Evolutionary conservation across 2,329 filamentous ascomycete genomes (phyloP).

Genomic region (Exophiala mesophila): DNA sequence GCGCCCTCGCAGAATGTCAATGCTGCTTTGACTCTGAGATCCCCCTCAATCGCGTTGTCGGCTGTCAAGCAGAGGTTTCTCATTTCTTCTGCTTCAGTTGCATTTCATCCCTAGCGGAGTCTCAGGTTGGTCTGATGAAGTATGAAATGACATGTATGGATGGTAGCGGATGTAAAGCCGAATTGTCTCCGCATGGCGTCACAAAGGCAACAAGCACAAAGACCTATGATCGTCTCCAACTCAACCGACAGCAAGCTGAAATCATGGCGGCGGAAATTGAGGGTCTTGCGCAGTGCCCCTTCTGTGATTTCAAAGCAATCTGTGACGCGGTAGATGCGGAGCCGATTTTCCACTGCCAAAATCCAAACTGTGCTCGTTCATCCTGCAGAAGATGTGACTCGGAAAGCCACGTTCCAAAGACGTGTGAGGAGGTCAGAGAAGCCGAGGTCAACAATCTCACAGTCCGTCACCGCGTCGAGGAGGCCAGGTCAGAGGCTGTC

Average conservation of each 20-base stretch:
- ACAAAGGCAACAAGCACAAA: conserved; percentile 35
- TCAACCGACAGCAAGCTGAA: conserved; percentile 65
- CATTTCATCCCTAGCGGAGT: conserved; percentile 60
- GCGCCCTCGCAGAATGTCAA: conserved; percentile 61
- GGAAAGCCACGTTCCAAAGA: conserved; percentile 66
- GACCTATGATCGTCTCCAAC: conserved; percentile 58
- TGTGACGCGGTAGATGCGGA: conserved; percentile 63
- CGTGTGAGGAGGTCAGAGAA: conserved; percentile 61
- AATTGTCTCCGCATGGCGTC: conserved; percentile 19
- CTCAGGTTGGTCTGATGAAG: conserved; percentile 62
- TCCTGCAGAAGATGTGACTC: conserved; percentile 65
- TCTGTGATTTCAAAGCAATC: conserved; percentile 75
- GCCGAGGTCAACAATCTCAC: conserved; percentile 58
- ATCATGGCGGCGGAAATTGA: conserved; percentile 67
- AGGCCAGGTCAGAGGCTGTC: conserved; percentile 76
- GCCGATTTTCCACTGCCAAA: conserved; percentile 68
- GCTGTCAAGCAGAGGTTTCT: conserved; percentile 54
- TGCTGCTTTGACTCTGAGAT: conserved; percentile 65
- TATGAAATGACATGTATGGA: conserved; percentile 69
- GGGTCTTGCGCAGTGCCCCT: conserved; percentile 70
- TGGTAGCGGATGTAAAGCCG: conserved; percentile 58
- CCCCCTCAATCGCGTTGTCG: conserved; percentile 62
- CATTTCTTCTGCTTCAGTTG: conserved; percentile 71
- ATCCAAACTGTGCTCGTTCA: conserved; percentile 57
- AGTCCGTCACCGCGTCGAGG: conserved; percentile 66